Conservation (phyloP, 352 stramenopile species). For the Phytophthora chlamydospora region DNA sequence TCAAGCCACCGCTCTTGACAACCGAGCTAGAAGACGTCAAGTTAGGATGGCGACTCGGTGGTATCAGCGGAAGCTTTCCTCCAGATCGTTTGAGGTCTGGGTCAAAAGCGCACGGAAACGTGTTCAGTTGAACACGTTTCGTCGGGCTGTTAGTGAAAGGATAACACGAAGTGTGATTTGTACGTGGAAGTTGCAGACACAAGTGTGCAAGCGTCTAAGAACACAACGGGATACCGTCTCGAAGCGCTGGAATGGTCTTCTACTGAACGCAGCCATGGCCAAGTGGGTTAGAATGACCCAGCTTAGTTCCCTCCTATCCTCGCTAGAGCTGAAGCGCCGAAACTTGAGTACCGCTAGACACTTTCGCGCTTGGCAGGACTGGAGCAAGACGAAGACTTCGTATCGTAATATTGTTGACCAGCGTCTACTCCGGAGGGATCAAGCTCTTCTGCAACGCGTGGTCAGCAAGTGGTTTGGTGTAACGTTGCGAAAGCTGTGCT, state of each 20-base stretch:
- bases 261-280: constrained; percentile 10
- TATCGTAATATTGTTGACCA: constrained; percentile 8
- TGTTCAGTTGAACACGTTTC: constrained; percentile 1
- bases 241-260: constrained; percentile 3
- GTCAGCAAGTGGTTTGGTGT: constrained; percentile 36
- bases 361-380: constrained; percentile 24
- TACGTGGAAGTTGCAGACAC: constrained; percentile 4
- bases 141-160: constrained; percentile 1
- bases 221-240: constrained; percentile 12
- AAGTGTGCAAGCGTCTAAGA: background rate
- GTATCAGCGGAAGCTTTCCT: constrained; percentile 20
- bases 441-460: constrained; percentile 10
- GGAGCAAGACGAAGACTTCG: constrained; percentile 2
- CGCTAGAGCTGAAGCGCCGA: constrained; percentile 5
- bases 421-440: constrained; percentile 1
- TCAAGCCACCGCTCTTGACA: background rate
- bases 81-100: constrained; percentile 15
- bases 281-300: constrained; percentile 20
- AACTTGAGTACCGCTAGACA: constrained; percentile 13
- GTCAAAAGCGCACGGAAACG: background rate
- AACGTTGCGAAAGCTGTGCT: constrained; percentile 40
- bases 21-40: constrained; percentile 3
- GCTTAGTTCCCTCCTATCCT: constrained; percentile 7
- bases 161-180: constrained; percentile 6
- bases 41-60: constrained; percentile 9